phyloP scores from a whole-genome alignment of 2,329 filamentous ascomycete genomes.

The Fusarium vanettenii region DNA sequence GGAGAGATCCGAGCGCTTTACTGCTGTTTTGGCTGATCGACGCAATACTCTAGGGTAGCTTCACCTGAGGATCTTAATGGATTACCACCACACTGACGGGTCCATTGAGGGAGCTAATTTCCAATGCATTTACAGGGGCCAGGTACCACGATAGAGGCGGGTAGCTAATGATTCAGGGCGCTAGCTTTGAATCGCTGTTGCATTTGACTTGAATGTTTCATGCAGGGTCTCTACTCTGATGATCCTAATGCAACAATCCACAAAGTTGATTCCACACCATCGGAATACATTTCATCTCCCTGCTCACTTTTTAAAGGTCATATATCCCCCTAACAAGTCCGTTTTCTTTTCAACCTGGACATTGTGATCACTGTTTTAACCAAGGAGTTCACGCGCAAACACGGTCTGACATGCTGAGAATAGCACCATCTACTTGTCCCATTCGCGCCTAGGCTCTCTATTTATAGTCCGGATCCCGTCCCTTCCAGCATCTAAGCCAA shows the following conservation, averaged over 20 bases:
- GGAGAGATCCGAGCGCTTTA: not conserved
- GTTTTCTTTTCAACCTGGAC: not conserved
- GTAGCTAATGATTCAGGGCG: not conserved
- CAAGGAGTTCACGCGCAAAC: not conserved
- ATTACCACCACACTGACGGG: not conserved
- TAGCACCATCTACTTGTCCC: not conserved
- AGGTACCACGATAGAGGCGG: not conserved
- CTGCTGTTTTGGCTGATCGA: not conserved
- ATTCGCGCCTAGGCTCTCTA: not conserved
- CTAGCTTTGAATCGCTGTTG: not conserved
- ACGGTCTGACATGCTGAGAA: not conserved
- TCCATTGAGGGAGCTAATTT: not conserved
- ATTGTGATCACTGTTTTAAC: not conserved
- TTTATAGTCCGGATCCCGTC: not conserved
- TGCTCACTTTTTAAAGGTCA: not conserved
- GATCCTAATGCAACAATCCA: not conserved
- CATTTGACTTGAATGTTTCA: not conserved
- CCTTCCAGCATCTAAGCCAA: conserved; percentile 12
- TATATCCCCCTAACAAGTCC: accelerated
- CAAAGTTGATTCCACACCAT: not conserved
- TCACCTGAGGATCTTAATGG: not conserved
- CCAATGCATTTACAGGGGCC: not conserved
- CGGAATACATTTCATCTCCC: not conserved
- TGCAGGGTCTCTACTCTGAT: not conserved
- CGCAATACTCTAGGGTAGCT: not conserved